Evolutionary conservation across 148 eudicot species (phyloP).

Genomic region (Chenopodium quinoa): DNA sequence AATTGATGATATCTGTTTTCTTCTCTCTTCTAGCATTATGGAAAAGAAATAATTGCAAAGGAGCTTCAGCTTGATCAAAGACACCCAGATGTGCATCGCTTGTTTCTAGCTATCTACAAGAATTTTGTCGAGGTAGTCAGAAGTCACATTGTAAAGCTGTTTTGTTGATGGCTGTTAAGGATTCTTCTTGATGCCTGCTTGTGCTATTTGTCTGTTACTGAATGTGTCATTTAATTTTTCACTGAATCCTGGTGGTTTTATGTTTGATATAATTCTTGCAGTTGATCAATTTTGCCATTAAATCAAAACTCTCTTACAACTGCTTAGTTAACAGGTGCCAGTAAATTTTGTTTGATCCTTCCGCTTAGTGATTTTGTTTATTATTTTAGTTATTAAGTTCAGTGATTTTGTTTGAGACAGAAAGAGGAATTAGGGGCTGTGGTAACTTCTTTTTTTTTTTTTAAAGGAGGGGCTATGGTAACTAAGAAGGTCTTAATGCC

Average conservation of each 20-base stretch:
- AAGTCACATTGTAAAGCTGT: conserved; percentile 1
- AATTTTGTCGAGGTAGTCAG: conserved; percentile 44
- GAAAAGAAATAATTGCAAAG: conserved; percentile 46
- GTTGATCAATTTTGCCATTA: background rate
- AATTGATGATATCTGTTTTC: conserved; percentile 5
- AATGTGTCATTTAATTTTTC: background rate
- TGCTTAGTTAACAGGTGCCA: background rate
- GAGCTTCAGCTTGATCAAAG: conserved; percentile 45
- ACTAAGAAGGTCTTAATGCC: background rate
- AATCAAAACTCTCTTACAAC: background rate
- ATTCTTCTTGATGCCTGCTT: background rate
- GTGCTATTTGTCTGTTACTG: too few species aligned
- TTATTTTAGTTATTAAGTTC: background rate
- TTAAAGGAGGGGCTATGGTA: too few species aligned
- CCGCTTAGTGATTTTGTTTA: background rate
- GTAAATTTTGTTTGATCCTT: background rate
- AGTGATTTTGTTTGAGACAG: background rate
- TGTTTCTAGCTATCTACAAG: conserved; percentile 46
- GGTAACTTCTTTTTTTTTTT: too few species aligned
- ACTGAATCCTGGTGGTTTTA: background rate
- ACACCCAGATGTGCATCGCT: conserved; percentile 38
- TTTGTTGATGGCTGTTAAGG: background rate
- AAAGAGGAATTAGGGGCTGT: background rate
- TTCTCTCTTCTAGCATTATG: conserved; percentile 39
- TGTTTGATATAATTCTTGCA: background rate